Conservation (phyloP, 164 flowering plant species). For the Echeveria elegans region DNA sequence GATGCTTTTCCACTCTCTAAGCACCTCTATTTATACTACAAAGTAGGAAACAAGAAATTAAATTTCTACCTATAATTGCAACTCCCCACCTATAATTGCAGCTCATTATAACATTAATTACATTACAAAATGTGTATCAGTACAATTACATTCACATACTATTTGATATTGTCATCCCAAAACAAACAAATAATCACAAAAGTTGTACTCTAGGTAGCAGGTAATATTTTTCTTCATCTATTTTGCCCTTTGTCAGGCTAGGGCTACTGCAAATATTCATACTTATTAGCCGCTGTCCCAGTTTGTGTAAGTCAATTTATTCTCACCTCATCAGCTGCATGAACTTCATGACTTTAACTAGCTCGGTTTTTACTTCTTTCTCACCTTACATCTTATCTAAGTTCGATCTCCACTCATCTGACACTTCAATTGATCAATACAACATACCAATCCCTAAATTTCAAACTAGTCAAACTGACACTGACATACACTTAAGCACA, state of each 20-base stretch:
- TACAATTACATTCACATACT: no score
- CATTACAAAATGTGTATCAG: no score
- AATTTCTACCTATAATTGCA: no score
- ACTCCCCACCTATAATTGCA: no score
- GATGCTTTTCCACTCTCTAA: no score
- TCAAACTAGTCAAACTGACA: not conserved
- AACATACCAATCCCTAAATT: not conserved
- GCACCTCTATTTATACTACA: no score
- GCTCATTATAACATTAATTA: no score
- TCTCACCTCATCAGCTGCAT: slow-evolving; percentile 5
- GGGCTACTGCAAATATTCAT: not conserved
- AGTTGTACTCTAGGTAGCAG: not conserved
- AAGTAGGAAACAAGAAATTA: no score
- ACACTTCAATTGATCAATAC: not conserved
- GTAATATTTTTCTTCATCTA: not conserved
- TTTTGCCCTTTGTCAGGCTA: not conserved
- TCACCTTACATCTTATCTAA: not conserved
- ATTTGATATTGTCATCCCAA: no score
- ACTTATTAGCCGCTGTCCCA: not conserved
- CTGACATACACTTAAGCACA: not conserved
- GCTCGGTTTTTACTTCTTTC: not conserved
- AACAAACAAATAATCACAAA: no score
- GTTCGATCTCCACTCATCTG: not conserved
- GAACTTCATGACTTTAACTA: slow-evolving; percentile 5
- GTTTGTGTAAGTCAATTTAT: slow-evolving; percentile 6